These are phyloP conservation scores for Populus alba DNA, from an alignment of 345 rosid species.

Conservation along the genomic window DNA sequence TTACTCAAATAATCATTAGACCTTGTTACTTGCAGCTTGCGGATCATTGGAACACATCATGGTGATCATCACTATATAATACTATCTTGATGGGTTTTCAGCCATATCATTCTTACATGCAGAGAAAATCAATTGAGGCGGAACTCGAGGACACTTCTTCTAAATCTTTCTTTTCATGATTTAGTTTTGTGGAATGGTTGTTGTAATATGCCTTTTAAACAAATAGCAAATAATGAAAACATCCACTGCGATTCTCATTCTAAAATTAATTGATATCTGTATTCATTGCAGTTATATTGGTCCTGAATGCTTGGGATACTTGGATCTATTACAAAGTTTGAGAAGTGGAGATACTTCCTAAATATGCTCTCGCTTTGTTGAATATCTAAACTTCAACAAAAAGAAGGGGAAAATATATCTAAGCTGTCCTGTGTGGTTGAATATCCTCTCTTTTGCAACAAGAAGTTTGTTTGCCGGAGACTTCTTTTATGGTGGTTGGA, in stretches of 20 bases:
- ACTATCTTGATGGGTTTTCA: neutral
- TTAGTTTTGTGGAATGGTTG: neutral
- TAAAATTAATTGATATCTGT: neutral
- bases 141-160: neutral
- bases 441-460: neutral
- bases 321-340: slow-evolving; percentile 58
- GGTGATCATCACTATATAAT: no score
- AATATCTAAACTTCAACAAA: neutral
- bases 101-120: neutral
- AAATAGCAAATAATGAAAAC: neutral
- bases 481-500: no score
- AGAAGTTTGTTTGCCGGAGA: no score
- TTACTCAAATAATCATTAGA: no score
- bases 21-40: no score
- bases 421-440: neutral
- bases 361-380: neutral
- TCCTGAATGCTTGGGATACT: slow-evolving; percentile 67
- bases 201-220: neutral
- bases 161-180: neutral
- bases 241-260: neutral
- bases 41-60: no score
- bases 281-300: slow-evolving; percentile 53
- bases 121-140: neutral
- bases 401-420: neutral
- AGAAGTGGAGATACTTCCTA: slow-evolving; percentile 61